phyloP scores from a whole-genome alignment of 768 basidiomycete genomes.

The Russula earlei region DNA sequence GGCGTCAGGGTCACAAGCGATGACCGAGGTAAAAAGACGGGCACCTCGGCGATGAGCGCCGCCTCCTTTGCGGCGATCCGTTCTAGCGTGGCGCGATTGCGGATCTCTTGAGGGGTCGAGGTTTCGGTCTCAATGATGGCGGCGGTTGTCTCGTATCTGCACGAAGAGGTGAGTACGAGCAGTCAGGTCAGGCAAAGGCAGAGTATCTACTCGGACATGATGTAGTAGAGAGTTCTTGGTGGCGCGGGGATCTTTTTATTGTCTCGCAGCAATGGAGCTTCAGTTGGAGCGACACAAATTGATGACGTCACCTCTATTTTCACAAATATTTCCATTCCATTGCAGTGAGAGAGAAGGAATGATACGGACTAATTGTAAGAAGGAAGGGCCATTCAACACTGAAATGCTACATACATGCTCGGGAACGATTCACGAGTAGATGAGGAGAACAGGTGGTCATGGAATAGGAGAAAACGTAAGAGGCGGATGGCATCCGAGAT shows the following conservation, averaged over 20 bases:
- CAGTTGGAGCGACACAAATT: background rate
- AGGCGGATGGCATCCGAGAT: background rate
- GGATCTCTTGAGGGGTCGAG: conserved; percentile 12
- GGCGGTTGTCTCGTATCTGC: conserved; percentile 14
- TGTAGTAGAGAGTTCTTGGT: too few species aligned
- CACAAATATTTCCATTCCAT: background rate
- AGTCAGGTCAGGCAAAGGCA: background rate
- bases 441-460: background rate
- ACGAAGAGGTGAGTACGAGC: background rate
- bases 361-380: background rate
- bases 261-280: too few species aligned
- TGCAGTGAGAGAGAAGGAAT: background rate
- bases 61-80: conserved; percentile 10
- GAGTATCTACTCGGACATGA: conserved; percentile 5
- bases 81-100: background rate
- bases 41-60: conserved; percentile 6
- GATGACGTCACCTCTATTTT: background rate
- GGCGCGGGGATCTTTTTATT: too few species aligned
- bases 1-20: background rate
- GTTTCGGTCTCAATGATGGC: conserved; percentile 14
- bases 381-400: background rate
- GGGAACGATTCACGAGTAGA: background rate
- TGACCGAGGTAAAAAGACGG: too few species aligned
- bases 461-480: background rate
- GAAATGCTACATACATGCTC: conserved; percentile 6